These are phyloP conservation scores for Morella rubra DNA, from an alignment of 306 rosid genomes.

Conservation along the genomic window DNA sequence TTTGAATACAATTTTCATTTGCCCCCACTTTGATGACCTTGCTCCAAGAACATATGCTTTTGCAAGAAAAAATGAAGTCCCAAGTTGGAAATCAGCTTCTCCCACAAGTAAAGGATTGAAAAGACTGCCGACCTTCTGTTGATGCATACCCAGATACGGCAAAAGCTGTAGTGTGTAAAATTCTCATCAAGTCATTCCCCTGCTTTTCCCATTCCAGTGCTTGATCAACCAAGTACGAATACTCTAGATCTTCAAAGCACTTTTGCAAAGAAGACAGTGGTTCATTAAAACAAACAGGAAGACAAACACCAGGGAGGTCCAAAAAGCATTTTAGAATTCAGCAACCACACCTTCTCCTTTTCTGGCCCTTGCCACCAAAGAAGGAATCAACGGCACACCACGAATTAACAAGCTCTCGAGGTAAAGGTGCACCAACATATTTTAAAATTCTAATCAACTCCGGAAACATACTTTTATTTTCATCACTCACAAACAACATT, in stretches of 20 bases:
- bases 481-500: slow-evolving; percentile 73
- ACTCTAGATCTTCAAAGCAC: slow-evolving; percentile 97
- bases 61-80: slow-evolving; percentile 85
- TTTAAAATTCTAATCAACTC: slow-evolving; percentile 55
- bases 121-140: slow-evolving; percentile 97
- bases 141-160: slow-evolving; percentile 98
- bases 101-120: slow-evolving; percentile 98
- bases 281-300: slow-evolving; percentile 98
- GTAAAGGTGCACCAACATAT: slow-evolving; percentile 68
- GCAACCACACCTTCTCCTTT: slow-evolving; percentile 38
- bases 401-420: slow-evolving; percentile 65
- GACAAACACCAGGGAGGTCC: slow-evolving; percentile 99
- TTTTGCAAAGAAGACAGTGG: slow-evolving; percentile 97
- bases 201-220: slow-evolving; percentile 97
- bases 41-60: too few species aligned
- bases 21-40: too few species aligned
- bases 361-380: slow-evolving; percentile 38
- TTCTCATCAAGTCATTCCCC: slow-evolving; percentile 98
- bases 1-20: too few species aligned
- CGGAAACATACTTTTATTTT: slow-evolving; percentile 58
- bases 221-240: slow-evolving; percentile 89
- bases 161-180: slow-evolving; percentile 85
- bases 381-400: slow-evolving; percentile 33
- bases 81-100: slow-evolving; percentile 97
- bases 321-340: slow-evolving; percentile 12